Evolutionary conservation across 768 basidiomycete species (phyloP).

Genomic region (Lentinula guzmanii): DNA sequence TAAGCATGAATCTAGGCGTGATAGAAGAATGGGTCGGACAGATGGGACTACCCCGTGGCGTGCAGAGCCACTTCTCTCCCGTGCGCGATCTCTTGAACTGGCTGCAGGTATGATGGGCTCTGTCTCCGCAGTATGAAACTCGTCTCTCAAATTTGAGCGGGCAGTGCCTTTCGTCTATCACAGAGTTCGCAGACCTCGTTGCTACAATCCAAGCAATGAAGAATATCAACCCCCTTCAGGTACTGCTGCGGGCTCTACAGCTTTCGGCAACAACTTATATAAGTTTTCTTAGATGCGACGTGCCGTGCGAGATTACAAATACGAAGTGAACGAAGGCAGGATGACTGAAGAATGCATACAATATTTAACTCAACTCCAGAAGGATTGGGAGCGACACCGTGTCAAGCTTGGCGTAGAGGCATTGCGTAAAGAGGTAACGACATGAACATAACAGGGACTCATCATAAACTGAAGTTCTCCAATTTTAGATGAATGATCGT

Average conservation of each 20-base stretch:
- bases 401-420: constrained; percentile 84
- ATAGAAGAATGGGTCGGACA: constrained; percentile 91
- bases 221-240: constrained; percentile 88
- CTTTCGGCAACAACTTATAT: not conserved
- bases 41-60: constrained; percentile 73
- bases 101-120: constrained; percentile 57
- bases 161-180: constrained; percentile 81
- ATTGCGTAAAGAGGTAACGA: constrained; percentile 69
- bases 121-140: not conserved
- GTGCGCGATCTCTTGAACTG: constrained; percentile 80
- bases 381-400: constrained; percentile 93
- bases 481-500: constrained; percentile 54
- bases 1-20: constrained; percentile 76
- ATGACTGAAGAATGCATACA: constrained; percentile 96
- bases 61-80: constrained; percentile 77
- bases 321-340: constrained; percentile 84
- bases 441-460: not conserved
- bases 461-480: not conserved
- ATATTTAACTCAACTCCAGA: constrained; percentile 91
- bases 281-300: constrained; percentile 66
- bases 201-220: constrained; percentile 86
- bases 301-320: constrained; percentile 89
- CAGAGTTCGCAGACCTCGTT: constrained; percentile 82
- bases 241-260: constrained; percentile 17
- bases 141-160: not conserved